Conservation (phyloP, 2,329 filamentous ascomycete species). For the Xylariaceae sp. region DNA sequence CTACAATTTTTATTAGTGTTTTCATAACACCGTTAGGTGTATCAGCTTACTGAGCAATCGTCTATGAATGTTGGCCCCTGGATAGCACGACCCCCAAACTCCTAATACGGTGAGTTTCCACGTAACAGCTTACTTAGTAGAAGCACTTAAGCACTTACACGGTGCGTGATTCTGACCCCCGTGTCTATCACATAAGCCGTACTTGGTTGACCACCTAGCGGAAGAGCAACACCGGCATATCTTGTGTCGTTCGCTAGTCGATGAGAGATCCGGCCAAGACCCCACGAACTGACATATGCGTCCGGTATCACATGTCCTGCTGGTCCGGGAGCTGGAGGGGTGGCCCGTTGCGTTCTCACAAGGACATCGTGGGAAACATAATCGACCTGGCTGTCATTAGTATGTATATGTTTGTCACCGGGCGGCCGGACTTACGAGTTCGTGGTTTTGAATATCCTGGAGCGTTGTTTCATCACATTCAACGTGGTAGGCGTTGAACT, state of each 20-base stretch:
- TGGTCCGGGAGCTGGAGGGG: neutral
- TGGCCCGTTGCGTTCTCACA: constrained; percentile 25
- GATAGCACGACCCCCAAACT: constrained; percentile 39
- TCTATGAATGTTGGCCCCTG: constrained; percentile 38
- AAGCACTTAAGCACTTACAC: constrained; percentile 18
- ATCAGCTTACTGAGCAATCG: constrained; percentile 28
- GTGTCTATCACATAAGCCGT: constrained; percentile 39
- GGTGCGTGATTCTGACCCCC: constrained; percentile 37
- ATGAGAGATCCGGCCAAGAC: constrained; percentile 39
- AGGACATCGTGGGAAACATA: constrained; percentile 34
- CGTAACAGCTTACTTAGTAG: neutral
- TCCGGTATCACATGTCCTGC: neutral
- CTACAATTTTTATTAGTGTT: constrained; percentile 22
- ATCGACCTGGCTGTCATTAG: constrained; percentile 33
- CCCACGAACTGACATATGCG: constrained; percentile 27
- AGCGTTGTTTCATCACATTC: constrained; percentile 36
- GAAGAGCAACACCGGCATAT: constrained; percentile 29
- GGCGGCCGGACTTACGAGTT: constrained; percentile 25
- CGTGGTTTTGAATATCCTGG: constrained; percentile 30
- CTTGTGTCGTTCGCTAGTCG: constrained; percentile 25
- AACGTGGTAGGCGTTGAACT: constrained; percentile 37
- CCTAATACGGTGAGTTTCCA: constrained; percentile 25
- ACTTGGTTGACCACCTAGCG: constrained; percentile 24
- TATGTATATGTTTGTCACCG: neutral
- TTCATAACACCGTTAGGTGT: neutral